A percentile compares a stretch with the other conserved stretches of the same genome.
phyloP scores from a whole-genome alignment of 2,329 filamentous ascomycete species.

The Fusarium continuum region DNA sequence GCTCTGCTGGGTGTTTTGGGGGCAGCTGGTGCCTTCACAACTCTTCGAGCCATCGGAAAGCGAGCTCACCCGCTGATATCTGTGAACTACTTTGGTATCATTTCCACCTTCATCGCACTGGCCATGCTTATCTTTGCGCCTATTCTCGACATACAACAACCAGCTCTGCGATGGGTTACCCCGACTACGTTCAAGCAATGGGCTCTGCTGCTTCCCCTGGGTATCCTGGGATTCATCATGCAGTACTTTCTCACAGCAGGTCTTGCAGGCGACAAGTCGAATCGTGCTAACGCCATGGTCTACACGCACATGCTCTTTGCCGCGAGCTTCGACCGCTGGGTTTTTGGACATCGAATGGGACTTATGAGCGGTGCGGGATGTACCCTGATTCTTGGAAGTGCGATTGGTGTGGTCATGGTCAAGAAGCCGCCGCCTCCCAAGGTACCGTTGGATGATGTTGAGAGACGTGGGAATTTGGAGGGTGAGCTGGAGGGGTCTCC shows the following conservation, averaged over 20 bases:
- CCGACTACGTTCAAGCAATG: slow-evolving; percentile 63
- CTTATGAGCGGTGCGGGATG: slow-evolving; percentile 60
- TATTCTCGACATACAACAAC: slow-evolving; percentile 56
- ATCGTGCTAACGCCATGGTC: slow-evolving; percentile 65
- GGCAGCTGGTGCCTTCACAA: slow-evolving; percentile 76
- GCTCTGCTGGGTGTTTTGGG: slow-evolving; percentile 83
- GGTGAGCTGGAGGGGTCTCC: slow-evolving; percentile 51
- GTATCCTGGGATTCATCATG: slow-evolving; percentile 80
- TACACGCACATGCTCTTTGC: slow-evolving; percentile 68
- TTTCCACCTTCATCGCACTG: slow-evolving; percentile 73
- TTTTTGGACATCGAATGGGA: slow-evolving; percentile 63
- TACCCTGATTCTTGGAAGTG: slow-evolving; percentile 62
- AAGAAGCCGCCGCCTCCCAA: slow-evolving; percentile 50
- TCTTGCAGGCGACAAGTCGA: slow-evolving; percentile 74
- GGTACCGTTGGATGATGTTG: slow-evolving; percentile 45
- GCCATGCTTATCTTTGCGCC: slow-evolving; percentile 65
- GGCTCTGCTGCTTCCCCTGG: slow-evolving; percentile 73
- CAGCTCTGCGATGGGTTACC: slow-evolving; percentile 55
- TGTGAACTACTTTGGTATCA: slow-evolving; percentile 83
- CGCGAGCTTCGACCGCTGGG: slow-evolving; percentile 60
- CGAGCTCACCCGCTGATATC: slow-evolving; percentile 83
- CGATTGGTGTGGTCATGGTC: slow-evolving; percentile 59
- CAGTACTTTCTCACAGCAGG: slow-evolving; percentile 87
- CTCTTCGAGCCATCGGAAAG: slow-evolving; percentile 81
- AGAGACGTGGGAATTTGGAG: slow-evolving; percentile 45